Conservation (phyloP, 1,284 basidiomycete species). For the Malassezia yamatoensis region DNA sequence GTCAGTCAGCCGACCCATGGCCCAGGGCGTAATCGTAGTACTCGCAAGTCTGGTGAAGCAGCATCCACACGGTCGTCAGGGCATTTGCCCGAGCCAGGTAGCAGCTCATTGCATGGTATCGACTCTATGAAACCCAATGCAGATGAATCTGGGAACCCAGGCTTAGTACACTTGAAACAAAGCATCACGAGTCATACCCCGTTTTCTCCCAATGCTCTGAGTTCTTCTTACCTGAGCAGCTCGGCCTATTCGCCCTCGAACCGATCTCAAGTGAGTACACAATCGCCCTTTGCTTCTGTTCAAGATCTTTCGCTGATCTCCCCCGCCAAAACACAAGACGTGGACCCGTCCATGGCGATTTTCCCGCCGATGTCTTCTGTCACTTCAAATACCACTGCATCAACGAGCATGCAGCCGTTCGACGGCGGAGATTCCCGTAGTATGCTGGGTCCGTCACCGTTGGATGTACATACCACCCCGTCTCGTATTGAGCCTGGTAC, state of each 20-base stretch:
- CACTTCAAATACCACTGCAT: background rate
- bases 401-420: background rate
- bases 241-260: background rate
- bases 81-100: too few species aligned
- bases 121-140: too few species aligned
- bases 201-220: background rate
- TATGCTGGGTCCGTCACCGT: constrained; percentile 1
- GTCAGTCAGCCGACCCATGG: constrained; percentile 14
- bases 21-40: background rate
- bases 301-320: background rate
- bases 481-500: background rate
- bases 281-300: background rate
- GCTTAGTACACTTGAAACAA: too few species aligned
- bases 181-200: background rate
- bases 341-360: background rate
- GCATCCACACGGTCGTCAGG: too few species aligned
- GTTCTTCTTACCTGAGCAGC: constrained; percentile 1
- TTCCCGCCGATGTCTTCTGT: background rate
- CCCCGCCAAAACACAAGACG: background rate
- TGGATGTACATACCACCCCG: background rate
- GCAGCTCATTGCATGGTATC: too few species aligned
- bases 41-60: background rate
- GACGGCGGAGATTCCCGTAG: background rate
- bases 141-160: too few species aligned
- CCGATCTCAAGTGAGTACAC: background rate